Base-by-base conservation (phyloP, 2,329 filamentous ascomycete genomes). In the Alternaria hordeiaustralica region DNA sequence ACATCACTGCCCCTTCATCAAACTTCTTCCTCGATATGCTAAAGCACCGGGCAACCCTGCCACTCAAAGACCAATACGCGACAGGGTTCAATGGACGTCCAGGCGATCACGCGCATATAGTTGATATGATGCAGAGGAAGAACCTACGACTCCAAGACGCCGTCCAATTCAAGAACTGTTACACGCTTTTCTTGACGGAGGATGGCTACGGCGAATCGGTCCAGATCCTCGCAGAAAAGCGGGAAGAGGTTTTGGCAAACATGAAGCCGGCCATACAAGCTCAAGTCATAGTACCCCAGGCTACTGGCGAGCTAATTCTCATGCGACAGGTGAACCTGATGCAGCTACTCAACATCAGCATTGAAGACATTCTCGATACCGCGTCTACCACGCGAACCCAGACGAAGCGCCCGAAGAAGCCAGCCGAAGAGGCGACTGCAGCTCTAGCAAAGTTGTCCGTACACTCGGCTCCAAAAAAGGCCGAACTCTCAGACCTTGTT, bases 281-380 rank as follows among this genome's bases (percentile, higher is more conserved):
- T 26, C 61, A 67, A 23, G 28, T 72, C 6, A 63, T 66, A 30
- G 67, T 77, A 13, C 71, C 74, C 5, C 67, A 71, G 43, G 56
- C 55, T 51, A 65, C 53, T 9, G 67, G 69, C 10, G 61, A 74
- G 33, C 68, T 85, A 1, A 73, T 86, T 12, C 61, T 86, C 2
- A 28, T 66, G 43, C 77, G 84, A 63, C 83, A 85, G 59, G 44
- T 68, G 1, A 70, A 65, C 23, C 33, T 84, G 0, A 44, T 85
- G 0, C 78, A 81, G 51, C 11, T 15, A 6, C 80, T 85, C 28
- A 82, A 80, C 59, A 75, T 82, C n/a, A 67, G 83, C 2, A 70
- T 85, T 5, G 80, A 82, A 1, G 77, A 82, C 43, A 81, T 86
- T 28, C 72, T 86, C 1, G 76, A 83, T 0, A 63, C 72, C 41